A percentile compares a stretch with the other conserved stretches of the same genome.
These are phyloP conservation scores for Pulicaria dysenterica DNA, from an alignment of 129 eudicot species.

Conservation along the genomic window DNA sequence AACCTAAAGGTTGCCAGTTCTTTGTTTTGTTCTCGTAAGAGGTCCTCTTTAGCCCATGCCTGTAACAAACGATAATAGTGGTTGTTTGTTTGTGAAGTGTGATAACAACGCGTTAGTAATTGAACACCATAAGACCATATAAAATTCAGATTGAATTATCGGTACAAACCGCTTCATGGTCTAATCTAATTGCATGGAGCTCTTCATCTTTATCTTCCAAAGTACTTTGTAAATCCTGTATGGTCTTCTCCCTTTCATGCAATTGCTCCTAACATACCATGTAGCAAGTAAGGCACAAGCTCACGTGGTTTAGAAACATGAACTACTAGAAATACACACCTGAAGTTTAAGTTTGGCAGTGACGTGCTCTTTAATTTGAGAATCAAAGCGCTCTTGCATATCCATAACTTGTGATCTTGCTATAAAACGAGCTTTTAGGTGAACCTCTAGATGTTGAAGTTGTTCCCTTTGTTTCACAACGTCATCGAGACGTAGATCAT, in stretches of 20 bases:
- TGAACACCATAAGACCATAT: not conserved
- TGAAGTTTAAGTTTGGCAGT: conserved; percentile 65
- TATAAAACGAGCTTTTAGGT: conserved; percentile 68
- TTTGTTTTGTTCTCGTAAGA: conserved; percentile 70
- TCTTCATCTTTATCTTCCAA: conserved; percentile 75
- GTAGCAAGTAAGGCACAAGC: not conserved
- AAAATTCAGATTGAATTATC: not conserved
- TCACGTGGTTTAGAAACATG: not conserved
- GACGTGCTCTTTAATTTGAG: conserved; percentile 74
- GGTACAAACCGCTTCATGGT: conserved; percentile 59
- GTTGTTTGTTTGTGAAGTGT: no score
- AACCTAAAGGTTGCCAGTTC: conserved; percentile 74
- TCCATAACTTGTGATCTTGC: conserved; percentile 70
- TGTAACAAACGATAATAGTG: conserved; percentile 26
- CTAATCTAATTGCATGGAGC: conserved; percentile 72
- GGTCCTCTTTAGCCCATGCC: conserved; percentile 96
- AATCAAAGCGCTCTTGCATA: conserved; percentile 71
- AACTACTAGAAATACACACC: conserved; percentile 43
- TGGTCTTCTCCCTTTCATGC: conserved; percentile 60
- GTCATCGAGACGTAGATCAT: conserved; percentile 60
- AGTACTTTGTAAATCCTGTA: conserved; percentile 65
- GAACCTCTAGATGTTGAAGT: conserved; percentile 76
- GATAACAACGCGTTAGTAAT: no score
- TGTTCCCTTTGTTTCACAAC: conserved; percentile 80
- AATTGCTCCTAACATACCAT: conserved; percentile 53